Conservation (phyloP, 495 filamentous ascomycete genomes). For the Penicillium pancosmium region DNA sequence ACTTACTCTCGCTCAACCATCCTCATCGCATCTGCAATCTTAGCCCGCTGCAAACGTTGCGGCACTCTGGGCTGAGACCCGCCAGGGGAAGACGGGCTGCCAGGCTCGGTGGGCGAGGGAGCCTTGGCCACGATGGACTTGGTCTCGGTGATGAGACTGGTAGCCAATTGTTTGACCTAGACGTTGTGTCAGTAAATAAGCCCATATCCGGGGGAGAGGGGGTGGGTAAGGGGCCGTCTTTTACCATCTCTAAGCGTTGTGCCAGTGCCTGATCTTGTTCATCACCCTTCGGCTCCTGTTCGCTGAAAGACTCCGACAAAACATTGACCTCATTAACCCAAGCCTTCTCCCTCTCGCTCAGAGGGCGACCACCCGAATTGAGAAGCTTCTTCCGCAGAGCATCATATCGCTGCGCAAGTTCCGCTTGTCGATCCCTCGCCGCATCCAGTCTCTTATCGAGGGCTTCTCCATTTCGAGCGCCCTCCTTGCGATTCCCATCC, state of each 20-base stretch:
- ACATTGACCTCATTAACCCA: conserved; percentile 67
- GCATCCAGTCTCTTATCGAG: conserved; percentile 62
- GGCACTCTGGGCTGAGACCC: conserved; percentile 56
- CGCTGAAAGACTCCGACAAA: conserved; percentile 42
- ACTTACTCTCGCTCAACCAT: conserved; percentile 71
- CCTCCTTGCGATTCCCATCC: conserved; percentile 42
- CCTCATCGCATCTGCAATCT: conserved; percentile 67
- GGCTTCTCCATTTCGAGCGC: conserved; percentile 48
- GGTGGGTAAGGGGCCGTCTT: conserved; percentile 8
- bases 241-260: conserved; percentile 43
- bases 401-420: conserved; percentile 66
- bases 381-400: conserved; percentile 61
- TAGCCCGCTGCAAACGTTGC: conserved; percentile 65
- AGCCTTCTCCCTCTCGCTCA: conserved; percentile 73
- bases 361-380: conserved; percentile 58
- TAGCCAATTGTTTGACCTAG: conserved; percentile 49
- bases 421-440: conserved; percentile 59
- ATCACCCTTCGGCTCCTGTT: conserved; percentile 23
- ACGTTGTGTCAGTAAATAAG: conserved; percentile 30
- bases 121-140: conserved; percentile 40
- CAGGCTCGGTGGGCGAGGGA: conserved; percentile 29
- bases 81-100: conserved; percentile 33
- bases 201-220: background rate
- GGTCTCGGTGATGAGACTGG: conserved; percentile 54
- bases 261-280: conserved; percentile 34